These are phyloP conservation scores for Exophiala phaeomuriformis DNA, from an alignment of 2,329 filamentous ascomycete species.

Conservation along the genomic window DNA sequence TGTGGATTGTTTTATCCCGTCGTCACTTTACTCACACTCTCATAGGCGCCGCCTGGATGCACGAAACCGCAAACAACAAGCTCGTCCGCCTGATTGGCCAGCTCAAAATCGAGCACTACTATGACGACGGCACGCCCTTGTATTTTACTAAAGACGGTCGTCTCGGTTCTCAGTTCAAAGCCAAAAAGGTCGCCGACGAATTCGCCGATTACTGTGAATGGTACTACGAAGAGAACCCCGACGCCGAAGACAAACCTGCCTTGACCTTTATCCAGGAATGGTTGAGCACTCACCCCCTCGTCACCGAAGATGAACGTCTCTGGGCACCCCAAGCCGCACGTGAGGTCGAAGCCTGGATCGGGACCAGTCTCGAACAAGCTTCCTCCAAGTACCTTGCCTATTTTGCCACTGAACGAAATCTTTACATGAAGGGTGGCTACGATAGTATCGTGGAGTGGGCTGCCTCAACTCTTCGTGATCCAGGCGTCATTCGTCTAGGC, in stretches of 20 bases:
- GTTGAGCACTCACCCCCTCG: slow-evolving; percentile 36
- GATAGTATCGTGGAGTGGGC: slow-evolving; percentile 40
- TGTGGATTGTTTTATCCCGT: slow-evolving; percentile 22
- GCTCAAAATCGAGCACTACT: slow-evolving; percentile 40
- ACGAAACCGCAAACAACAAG: slow-evolving; percentile 42
- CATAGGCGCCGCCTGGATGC: slow-evolving; percentile 41
- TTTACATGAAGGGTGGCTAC: slow-evolving; percentile 43
- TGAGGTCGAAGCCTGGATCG: slow-evolving; percentile 41
- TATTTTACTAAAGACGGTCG: slow-evolving; percentile 40
- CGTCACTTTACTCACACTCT: slow-evolving; percentile 19
- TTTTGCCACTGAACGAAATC: slow-evolving; percentile 40
- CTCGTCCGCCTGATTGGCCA: slow-evolving; percentile 39
- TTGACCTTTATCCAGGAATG: slow-evolving; percentile 38
- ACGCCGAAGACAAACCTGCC: slow-evolving; percentile 37
- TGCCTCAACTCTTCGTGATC: slow-evolving; percentile 33
- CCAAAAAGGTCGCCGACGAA: slow-evolving; percentile 42
- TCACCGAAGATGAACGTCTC: slow-evolving; percentile 37
- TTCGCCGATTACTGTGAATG: slow-evolving; percentile 39
- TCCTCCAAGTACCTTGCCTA: slow-evolving; percentile 40
- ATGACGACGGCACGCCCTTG: slow-evolving; percentile 39
- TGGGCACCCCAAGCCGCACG: slow-evolving; percentile 41
- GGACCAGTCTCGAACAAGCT: slow-evolving; percentile 37
- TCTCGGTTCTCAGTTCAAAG: slow-evolving; percentile 41
- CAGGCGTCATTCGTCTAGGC: slow-evolving; percentile 34
- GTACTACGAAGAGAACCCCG: slow-evolving; percentile 37